Conservation (phyloP, 169 alveolate genomes). For the Cryptosporidium andersoni region DNA sequence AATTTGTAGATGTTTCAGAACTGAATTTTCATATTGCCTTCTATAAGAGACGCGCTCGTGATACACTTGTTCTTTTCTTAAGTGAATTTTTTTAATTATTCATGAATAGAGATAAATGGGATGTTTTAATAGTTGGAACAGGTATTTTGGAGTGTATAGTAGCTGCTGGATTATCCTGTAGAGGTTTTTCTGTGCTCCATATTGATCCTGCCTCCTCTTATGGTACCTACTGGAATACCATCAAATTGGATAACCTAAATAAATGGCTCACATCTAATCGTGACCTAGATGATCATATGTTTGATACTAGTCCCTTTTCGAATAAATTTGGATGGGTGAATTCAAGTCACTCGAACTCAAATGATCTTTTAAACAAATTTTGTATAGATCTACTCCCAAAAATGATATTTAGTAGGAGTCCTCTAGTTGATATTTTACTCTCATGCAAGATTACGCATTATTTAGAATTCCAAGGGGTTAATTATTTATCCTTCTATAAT, state of each 20-base stretch:
- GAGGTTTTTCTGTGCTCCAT: constrained; percentile 43
- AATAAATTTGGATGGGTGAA: neutral
- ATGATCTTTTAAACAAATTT: neutral
- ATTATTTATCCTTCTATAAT: constrained; percentile 12
- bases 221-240: constrained; percentile 44
- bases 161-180: constrained; percentile 55
- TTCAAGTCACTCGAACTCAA: neutral
- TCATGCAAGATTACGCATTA: constrained; percentile 42
- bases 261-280: constrained; percentile 19
- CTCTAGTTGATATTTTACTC: constrained; percentile 22
- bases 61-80: too few relatives aligned
- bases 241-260: constrained; percentile 9
- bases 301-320: constrained; percentile 13
- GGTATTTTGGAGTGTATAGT: constrained; percentile 55
- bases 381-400: constrained; percentile 48
- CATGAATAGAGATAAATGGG: constrained; percentile 28
- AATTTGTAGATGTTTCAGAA: too few relatives aligned
- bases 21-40: too few relatives aligned
- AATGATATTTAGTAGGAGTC: constrained; percentile 27
- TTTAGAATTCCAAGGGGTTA: constrained; percentile 58
- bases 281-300: neutral
- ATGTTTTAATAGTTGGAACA: constrained; percentile 33
- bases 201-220: constrained; percentile 28
- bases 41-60: too few relatives aligned
- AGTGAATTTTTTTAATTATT: too few relatives aligned